A percentile compares a stretch with the other conserved stretches of the same genome.
Conservation (phyloP, 768 basidiomycete species). For the Astraeus odoratus region DNA sequence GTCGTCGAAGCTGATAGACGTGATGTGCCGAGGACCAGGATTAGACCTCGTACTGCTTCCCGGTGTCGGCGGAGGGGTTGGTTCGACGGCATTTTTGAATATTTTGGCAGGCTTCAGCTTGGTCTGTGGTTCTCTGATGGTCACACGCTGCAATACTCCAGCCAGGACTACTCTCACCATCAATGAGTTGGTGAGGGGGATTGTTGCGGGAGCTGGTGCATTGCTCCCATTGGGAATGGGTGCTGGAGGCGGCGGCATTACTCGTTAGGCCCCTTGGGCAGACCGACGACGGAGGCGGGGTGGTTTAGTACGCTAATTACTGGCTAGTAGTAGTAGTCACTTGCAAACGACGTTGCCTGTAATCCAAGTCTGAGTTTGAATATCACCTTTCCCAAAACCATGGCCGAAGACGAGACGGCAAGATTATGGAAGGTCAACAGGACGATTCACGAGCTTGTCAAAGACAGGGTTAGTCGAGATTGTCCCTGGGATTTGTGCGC, state of each 20-base stretch:
- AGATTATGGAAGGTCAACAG: slow-evolving; percentile 94
- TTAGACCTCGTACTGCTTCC: slow-evolving; percentile 30
- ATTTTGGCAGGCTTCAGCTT: slow-evolving; percentile 87
- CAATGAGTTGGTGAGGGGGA: slow-evolving; percentile 40
- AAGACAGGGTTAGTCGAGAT: slow-evolving; percentile 67
- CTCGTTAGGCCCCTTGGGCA: slow-evolving; percentile 3
- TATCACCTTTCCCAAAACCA: slow-evolving; percentile 30
- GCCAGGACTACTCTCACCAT: slow-evolving; percentile 36
- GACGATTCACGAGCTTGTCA: slow-evolving; percentile 93
- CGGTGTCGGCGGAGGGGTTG: slow-evolving; percentile 41
- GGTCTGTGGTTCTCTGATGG: slow-evolving; percentile 33
- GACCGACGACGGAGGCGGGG: too few species aligned
- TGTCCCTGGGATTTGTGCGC: slow-evolving; percentile 9
- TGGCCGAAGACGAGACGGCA: slow-evolving; percentile 79
- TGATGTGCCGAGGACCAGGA: slow-evolving; percentile 65
- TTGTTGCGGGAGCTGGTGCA: slow-evolving; percentile 24
- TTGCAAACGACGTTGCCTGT: slow-evolving; percentile 4
- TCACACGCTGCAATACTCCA: background rate
- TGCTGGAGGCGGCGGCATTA: slow-evolving; percentile 36
- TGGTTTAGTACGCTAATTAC: too few species aligned
- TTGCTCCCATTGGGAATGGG: slow-evolving; percentile 28
- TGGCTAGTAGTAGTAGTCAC: too few species aligned
- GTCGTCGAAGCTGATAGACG: slow-evolving; percentile 88
- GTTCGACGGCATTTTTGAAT: slow-evolving; percentile 73
- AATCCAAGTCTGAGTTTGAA: slow-evolving; percentile 51